Conservation (phyloP, 2,329 filamentous ascomycete species). For the Fusarium circinatum region DNA sequence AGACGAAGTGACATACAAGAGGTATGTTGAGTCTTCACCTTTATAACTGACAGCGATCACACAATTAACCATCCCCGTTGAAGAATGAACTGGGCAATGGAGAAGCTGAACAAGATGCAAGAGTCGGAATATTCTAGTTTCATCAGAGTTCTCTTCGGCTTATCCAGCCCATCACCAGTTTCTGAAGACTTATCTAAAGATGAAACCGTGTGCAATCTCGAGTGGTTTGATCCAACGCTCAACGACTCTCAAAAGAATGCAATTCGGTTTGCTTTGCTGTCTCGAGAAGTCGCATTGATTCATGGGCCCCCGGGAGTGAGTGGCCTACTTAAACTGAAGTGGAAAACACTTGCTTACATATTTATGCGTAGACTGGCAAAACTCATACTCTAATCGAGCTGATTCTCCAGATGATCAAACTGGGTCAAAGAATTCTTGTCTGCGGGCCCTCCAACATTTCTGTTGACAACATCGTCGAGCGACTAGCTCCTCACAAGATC, state of each 20-base stretch:
- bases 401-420: slow-evolving; percentile 87
- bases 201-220: slow-evolving; percentile 58
- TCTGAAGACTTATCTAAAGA: slow-evolving; percentile 54
- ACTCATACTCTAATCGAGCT: slow-evolving; percentile 96
- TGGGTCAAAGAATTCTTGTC: slow-evolving; percentile 81
- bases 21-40: slow-evolving; percentile 49
- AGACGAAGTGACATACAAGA: slow-evolving; percentile 73
- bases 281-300: slow-evolving; percentile 85
- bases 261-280: slow-evolving; percentile 83
- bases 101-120: slow-evolving; percentile 65
- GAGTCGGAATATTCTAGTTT: slow-evolving; percentile 69
- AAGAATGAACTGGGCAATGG: slow-evolving; percentile 73
- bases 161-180: slow-evolving; percentile 62
- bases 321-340: slow-evolving; percentile 6
- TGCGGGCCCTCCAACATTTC: slow-evolving; percentile 97
- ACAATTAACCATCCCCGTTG: not conserved
- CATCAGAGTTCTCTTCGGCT: slow-evolving; percentile 70
- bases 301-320: slow-evolving; percentile 88
- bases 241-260: slow-evolving; percentile 76
- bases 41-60: not conserved
- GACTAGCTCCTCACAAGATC: slow-evolving; percentile 84
- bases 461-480: slow-evolving; percentile 97
- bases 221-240: slow-evolving; percentile 70
- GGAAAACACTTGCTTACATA: slow-evolving; percentile 1
- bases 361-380: slow-evolving; percentile 77